Evolutionary conservation across 2,329 filamentous ascomycete species (phyloP).

Genomic region (Neobulgaria alba): DNA sequence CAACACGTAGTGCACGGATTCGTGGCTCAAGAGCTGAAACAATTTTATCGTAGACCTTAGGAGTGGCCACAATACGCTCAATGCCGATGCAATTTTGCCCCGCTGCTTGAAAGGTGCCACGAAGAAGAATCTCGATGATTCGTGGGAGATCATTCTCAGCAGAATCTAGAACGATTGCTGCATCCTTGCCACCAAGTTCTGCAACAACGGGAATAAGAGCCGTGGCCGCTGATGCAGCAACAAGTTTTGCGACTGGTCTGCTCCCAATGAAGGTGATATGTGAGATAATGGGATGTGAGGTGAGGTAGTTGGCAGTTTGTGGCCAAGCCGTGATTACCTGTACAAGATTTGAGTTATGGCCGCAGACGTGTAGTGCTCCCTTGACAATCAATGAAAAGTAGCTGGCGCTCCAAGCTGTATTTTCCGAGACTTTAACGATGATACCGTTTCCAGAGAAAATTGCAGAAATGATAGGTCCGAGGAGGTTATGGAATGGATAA

Average conservation of each 20-base stretch:
- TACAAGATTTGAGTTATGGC: slow-evolving; percentile 71
- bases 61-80: slow-evolving; percentile 79
- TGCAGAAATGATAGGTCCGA: slow-evolving; percentile 82
- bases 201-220: slow-evolving; percentile 80
- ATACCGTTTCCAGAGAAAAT: slow-evolving; percentile 89
- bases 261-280: slow-evolving; percentile 98
- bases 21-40: slow-evolving; percentile 62
- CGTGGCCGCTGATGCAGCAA: slow-evolving; percentile 78
- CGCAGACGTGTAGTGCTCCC: slow-evolving; percentile 71
- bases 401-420: slow-evolving; percentile 82
- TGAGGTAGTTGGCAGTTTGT: slow-evolving; percentile 68
- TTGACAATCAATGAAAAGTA: slow-evolving; percentile 78
- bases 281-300: slow-evolving; percentile 72
- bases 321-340: slow-evolving; percentile 88
- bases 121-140: slow-evolving; percentile 75
- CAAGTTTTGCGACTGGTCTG: slow-evolving; percentile 74
- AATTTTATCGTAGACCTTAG: slow-evolving; percentile 66
- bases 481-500: slow-evolving; percentile 90
- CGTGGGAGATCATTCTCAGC: slow-evolving; percentile 52
- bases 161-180: slow-evolving; percentile 81
- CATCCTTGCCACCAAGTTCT: slow-evolving; percentile 92
- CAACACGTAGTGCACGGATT: slow-evolving; percentile 66
- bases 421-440: slow-evolving; percentile 89
- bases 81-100: slow-evolving; percentile 98
- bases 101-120: slow-evolving; percentile 88